Evolutionary conservation across 2,329 filamentous ascomycete species (phyloP).

Genomic region (Pleoardoris graminearum): DNA sequence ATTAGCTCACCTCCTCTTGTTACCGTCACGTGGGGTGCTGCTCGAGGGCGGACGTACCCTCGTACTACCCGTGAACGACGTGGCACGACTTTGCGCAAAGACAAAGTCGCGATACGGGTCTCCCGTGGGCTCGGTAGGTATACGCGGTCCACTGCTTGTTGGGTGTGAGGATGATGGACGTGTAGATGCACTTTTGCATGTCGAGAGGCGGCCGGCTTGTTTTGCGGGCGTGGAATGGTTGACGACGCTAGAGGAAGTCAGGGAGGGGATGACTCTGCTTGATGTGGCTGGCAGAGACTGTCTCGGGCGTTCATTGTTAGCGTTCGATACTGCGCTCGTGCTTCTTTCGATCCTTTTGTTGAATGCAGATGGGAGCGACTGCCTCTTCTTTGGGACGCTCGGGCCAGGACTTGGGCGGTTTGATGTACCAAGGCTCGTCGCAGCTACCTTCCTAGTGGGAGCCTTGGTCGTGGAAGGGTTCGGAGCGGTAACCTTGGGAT

Average conservation of each 20-base stretch:
- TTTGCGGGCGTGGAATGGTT: neutral
- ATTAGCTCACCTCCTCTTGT: neutral
- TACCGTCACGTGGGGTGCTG: neutral
- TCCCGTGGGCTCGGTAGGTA: constrained; percentile 8
- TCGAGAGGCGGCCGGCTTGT: neutral
- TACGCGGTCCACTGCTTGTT: neutral
- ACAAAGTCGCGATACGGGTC: constrained; percentile 28
- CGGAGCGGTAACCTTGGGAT: neutral
- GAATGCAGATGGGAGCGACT: constrained; percentile 7
- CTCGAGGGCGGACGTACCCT: constrained; percentile 21
- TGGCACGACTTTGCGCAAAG: constrained; percentile 16
- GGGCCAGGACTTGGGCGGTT: neutral
- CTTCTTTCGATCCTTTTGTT: neutral
- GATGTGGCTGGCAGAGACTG: constrained; percentile 22
- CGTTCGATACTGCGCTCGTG: neutral
- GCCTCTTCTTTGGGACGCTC: neutral
- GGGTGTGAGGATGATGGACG: neutral
- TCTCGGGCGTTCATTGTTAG: constrained; percentile 10
- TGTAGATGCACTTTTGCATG: neutral
- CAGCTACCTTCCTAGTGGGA: neutral
- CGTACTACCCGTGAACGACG: constrained; percentile 25
- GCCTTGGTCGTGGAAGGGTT: neutral
- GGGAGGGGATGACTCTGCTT: neutral
- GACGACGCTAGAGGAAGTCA: neutral
- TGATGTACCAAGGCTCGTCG: neutral